These are phyloP conservation scores for Colletotrichum sp. DNA, from an alignment of 2,329 filamentous ascomycete species.

Conservation along the genomic window DNA sequence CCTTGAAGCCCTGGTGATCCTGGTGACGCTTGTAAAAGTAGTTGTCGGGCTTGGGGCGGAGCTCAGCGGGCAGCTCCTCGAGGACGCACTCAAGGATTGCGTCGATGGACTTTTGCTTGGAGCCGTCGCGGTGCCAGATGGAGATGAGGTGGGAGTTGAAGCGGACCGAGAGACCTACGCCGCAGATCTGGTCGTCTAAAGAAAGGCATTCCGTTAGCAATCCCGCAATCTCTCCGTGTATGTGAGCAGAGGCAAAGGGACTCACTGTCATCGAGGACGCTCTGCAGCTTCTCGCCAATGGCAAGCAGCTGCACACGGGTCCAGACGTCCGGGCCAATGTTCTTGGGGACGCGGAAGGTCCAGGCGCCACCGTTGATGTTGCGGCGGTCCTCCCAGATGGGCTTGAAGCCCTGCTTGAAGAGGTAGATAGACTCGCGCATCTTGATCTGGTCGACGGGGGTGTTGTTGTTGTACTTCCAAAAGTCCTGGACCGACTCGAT, in stretches of 20 bases:
- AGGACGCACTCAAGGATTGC: slow-evolving; percentile 76
- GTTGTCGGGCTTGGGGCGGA: slow-evolving; percentile 73
- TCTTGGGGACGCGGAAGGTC: slow-evolving; percentile 90
- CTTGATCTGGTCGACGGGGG: slow-evolving; percentile 76
- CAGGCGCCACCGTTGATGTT: slow-evolving; percentile 87
- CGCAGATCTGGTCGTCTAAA: slow-evolving; percentile 84
- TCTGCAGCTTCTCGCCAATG: slow-evolving; percentile 81
- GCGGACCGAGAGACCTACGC: slow-evolving; percentile 84
- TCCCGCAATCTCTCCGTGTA: not conserved
- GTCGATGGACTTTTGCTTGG: slow-evolving; percentile 80
- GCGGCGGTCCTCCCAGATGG: slow-evolving; percentile 84
- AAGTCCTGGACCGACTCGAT: slow-evolving; percentile 87
- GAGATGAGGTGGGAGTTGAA: slow-evolving; percentile 90
- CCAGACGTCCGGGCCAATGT: slow-evolving; percentile 76
- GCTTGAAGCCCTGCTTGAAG: slow-evolving; percentile 79
- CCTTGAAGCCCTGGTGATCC: slow-evolving; percentile 84
- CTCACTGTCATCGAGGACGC: slow-evolving; percentile 72
- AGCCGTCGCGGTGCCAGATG: slow-evolving; percentile 91
- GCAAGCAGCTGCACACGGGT: slow-evolving; percentile 81
- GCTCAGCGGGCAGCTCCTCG: slow-evolving; percentile 73
- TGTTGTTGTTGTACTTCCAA: slow-evolving; percentile 84
- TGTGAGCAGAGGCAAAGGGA: not conserved
- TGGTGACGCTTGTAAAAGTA: slow-evolving; percentile 91
- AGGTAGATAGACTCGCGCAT: slow-evolving; percentile 80
- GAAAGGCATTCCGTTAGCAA: not conserved